Percentiles rank a stretch among this genome's conserved stretches.
These are phyloP conservation scores for Paraphaeosphaeria minitans DNA, from an alignment of 2,329 filamentous ascomycete genomes.

Conservation along the genomic window DNA sequence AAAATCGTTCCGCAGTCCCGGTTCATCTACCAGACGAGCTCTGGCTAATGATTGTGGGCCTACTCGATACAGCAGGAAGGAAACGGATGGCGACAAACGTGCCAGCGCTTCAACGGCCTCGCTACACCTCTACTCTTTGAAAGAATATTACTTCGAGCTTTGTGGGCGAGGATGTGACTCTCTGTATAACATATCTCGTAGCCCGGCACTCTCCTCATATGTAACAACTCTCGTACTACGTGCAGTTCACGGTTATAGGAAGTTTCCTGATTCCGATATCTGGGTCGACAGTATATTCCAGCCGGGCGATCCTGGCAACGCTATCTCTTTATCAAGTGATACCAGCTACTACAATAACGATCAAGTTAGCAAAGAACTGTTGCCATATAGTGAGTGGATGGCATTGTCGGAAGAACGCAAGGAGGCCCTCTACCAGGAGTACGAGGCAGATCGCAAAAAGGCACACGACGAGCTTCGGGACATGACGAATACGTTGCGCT, in stretches of 20 bases:
- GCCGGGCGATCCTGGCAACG: constrained; percentile 11
- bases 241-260: constrained; percentile 2
- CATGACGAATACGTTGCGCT: constrained; percentile 6
- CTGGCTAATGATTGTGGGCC: constrained; percentile 7
- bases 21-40: constrained; percentile 10
- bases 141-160: constrained; percentile 12
- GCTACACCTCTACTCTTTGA: constrained; percentile 11
- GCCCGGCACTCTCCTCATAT: constrained; percentile 5
- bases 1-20: background rate
- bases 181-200: constrained; percentile 8
- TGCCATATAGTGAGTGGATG: background rate
- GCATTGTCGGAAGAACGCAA: constrained; percentile 2
- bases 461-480: constrained; percentile 9
- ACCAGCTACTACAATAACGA: constrained; percentile 9
- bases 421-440: constrained; percentile 8
- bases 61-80: constrained; percentile 2
- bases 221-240: constrained; percentile 11
- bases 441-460: constrained; percentile 10
- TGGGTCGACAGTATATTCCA: constrained; percentile 8
- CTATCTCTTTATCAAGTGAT: background rate
- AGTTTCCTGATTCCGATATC: constrained; percentile 6
- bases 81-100: constrained; percentile 10
- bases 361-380: background rate
- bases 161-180: constrained; percentile 7
- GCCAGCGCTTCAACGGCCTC: constrained; percentile 11